Evolutionary conservation across 345 rosid genomes (phyloP).

Genomic region (Brassica rapa): DNA sequence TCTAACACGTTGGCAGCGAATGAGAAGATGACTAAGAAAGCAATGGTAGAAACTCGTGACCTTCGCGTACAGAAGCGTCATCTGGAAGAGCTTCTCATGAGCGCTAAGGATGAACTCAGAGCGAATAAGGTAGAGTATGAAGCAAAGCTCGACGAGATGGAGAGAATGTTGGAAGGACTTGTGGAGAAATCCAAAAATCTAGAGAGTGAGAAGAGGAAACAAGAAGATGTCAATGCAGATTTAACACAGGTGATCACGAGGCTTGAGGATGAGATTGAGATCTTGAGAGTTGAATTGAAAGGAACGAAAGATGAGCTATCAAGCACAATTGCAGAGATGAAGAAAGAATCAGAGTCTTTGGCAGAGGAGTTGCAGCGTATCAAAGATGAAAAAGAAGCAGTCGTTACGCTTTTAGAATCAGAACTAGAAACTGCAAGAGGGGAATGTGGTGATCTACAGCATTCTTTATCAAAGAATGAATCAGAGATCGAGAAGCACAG

Average conservation of each 20-base stretch:
- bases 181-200: conserved; percentile 53
- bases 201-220: conserved; percentile 50
- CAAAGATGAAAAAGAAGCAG: conserved; percentile 56
- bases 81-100: conserved; percentile 71
- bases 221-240: conserved; percentile 48
- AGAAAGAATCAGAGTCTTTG: conserved; percentile 52
- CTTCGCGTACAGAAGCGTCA: conserved; percentile 54
- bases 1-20: conserved; percentile 63
- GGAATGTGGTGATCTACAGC: conserved; percentile 52
- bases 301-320: conserved; percentile 45
- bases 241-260: conserved; percentile 43
- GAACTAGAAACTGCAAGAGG: conserved; percentile 52
- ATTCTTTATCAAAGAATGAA: conserved; percentile 51
- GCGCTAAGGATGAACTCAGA: conserved; percentile 58
- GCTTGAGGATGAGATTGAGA: conserved; percentile 50
- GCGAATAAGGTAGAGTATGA: conserved; percentile 45
- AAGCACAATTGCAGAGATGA: conserved; percentile 42
- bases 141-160: conserved; percentile 49
- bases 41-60: conserved; percentile 61
- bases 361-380: conserved; percentile 49
- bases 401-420: conserved; percentile 45
- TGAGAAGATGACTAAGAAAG: conserved; percentile 65
- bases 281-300: conserved; percentile 39
- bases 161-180: conserved; percentile 48
- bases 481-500: conserved; percentile 65